These are phyloP conservation scores for Lactarius hatsudake DNA, from an alignment of 768 basidiomycete genomes.

Conservation along the genomic window DNA sequence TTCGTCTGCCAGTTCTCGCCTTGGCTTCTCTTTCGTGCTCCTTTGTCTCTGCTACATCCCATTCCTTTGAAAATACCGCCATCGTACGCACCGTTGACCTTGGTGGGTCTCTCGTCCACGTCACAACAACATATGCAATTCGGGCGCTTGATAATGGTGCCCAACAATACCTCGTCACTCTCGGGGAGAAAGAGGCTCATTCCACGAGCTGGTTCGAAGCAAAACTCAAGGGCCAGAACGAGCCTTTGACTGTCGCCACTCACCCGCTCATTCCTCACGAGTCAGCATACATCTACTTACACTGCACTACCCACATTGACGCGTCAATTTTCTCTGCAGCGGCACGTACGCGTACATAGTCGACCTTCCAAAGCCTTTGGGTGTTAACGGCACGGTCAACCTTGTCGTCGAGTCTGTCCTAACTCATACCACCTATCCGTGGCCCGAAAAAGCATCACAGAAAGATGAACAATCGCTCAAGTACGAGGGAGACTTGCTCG, in stretches of 20 bases:
- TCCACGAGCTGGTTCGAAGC: constrained; percentile 78
- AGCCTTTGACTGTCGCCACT: constrained; percentile 50
- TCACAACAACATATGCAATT: constrained; percentile 86
- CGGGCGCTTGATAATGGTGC: constrained; percentile 63
- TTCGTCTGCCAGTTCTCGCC: constrained; percentile 47
- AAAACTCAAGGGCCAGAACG: constrained; percentile 69
- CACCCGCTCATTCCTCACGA: constrained; percentile 46
- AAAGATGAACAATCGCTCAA: constrained; percentile 75
- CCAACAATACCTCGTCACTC: constrained; percentile 63
- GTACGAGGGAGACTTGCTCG: constrained; percentile 73
- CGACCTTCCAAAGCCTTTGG: constrained; percentile 57
- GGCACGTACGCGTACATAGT: constrained; percentile 57
- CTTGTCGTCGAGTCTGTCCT: constrained; percentile 77
- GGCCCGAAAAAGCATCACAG: constrained; percentile 72
- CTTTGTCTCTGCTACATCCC: constrained; percentile 39
- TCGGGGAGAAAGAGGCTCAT: constrained; percentile 58
- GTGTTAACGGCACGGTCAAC: constrained; percentile 60
- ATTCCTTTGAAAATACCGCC: constrained; percentile 83
- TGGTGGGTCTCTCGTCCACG: constrained; percentile 81
- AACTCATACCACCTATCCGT: constrained; percentile 73
- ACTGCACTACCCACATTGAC: background rate
- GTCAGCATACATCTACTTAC: constrained; percentile 41
- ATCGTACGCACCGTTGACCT: constrained; percentile 88
- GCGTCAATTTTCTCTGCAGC: constrained; percentile 28
- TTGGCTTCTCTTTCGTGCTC: constrained; percentile 41